phyloP scores from a whole-genome alignment of 768 basidiomycete genomes.

The Xanthoconium stramineum region DNA sequence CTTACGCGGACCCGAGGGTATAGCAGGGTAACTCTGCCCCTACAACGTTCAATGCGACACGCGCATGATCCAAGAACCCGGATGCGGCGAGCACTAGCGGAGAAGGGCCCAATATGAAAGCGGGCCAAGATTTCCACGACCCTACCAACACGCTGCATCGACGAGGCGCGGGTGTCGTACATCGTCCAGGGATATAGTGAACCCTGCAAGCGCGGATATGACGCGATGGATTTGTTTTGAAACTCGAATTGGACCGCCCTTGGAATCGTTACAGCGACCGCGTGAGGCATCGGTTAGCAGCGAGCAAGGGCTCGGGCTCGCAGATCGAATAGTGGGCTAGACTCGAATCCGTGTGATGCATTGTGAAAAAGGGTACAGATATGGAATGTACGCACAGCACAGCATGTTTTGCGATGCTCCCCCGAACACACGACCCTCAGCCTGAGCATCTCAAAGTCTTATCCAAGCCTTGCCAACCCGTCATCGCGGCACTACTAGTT shows the following conservation, averaged over 20 bases:
- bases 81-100: background rate
- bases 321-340: too few relatives aligned
- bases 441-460: background rate
- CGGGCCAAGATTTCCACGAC: conserved; percentile 3
- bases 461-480: background rate
- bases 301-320: too few relatives aligned
- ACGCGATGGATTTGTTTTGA: background rate
- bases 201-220: background rate
- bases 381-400: background rate
- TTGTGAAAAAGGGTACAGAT: background rate
- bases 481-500: background rate
- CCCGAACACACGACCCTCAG: conserved; percentile 6
- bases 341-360: background rate
- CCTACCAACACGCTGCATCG: conserved; percentile 24
- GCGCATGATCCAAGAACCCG: background rate
- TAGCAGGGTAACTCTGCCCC: background rate
- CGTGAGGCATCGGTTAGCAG: too few relatives aligned
- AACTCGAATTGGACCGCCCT: too few relatives aligned
- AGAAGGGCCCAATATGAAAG: background rate
- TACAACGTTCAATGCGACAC: background rate
- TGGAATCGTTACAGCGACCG: too few relatives aligned
- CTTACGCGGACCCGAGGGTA: conserved; percentile 7
- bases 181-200: background rate
- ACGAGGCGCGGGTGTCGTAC: conserved; percentile 16
- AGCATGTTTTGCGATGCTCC: background rate